These are phyloP conservation scores for Hibiscus mutabilis DNA, from an alignment of 345 rosid species.

Conservation along the genomic window DNA sequence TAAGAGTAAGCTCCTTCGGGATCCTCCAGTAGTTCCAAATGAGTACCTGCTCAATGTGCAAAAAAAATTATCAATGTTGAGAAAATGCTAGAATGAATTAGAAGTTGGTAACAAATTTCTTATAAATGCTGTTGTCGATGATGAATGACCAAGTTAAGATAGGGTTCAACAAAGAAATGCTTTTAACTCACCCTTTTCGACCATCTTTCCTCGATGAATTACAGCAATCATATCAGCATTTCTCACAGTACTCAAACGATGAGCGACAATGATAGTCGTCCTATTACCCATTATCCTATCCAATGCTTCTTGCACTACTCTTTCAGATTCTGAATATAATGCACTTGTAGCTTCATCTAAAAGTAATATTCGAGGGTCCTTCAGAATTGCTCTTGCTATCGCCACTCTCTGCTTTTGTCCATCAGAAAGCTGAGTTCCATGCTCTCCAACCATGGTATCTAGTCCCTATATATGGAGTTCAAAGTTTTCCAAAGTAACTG, in stretches of 20 bases:
- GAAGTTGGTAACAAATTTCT: background rate
- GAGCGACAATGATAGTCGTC: conserved; percentile 79
- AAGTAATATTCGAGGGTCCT: conserved; percentile 65
- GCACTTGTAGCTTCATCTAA: conserved; percentile 92
- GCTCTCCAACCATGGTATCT: conserved; percentile 93
- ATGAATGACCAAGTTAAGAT: too few species aligned
- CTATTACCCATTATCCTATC: conserved; percentile 67
- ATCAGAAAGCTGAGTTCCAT: conserved; percentile 83
- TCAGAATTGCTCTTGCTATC: conserved; percentile 74
- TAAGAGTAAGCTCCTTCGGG: conserved; percentile 87
- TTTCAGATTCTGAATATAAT: conserved; percentile 77
- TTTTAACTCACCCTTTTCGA: conserved; percentile 47
- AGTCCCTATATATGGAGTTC: conserved; percentile 43
- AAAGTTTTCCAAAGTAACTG: background rate
- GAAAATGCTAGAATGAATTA: too few species aligned
- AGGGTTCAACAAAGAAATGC: too few species aligned
- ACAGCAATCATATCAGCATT: conserved; percentile 73
- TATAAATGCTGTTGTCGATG: too few species aligned
- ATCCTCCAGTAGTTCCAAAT: conserved; percentile 51
- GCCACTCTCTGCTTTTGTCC: conserved; percentile 96
- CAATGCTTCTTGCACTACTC: conserved; percentile 70
- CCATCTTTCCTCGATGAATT: conserved; percentile 63
- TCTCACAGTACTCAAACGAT: conserved; percentile 67
- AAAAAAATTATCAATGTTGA: background rate
- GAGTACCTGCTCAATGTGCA: conserved; percentile 40